Evolutionary conservation across 192 early-diverging fungal species (phyloP).

Genomic region (Linnemannia schmuckeri): DNA sequence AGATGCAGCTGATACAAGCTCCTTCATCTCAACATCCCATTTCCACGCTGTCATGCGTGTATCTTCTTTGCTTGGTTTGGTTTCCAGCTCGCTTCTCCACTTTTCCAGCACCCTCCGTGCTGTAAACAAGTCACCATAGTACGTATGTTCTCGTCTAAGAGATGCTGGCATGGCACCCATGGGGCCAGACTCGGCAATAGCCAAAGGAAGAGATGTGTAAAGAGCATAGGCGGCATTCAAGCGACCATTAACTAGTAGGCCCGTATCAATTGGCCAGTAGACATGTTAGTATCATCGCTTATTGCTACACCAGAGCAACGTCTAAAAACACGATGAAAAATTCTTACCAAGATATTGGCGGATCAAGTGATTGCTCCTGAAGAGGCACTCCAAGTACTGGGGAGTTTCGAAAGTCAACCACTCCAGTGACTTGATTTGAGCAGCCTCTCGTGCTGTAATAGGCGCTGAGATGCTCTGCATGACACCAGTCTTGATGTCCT

Average conservation of each 20-base stretch:
- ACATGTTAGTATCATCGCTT: background rate
- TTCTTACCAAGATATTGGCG: slow-evolving; percentile 33
- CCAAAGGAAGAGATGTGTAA: slow-evolving; percentile 27
- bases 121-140: slow-evolving; percentile 35
- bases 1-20: background rate
- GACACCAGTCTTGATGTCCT: slow-evolving; percentile 11
- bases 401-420: slow-evolving; percentile 35
- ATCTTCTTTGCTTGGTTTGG: background rate
- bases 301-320: background rate
- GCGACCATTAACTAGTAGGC: slow-evolving; percentile 21
- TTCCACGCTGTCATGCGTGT: slow-evolving; percentile 3
- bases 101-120: slow-evolving; percentile 27
- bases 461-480: slow-evolving; percentile 13
- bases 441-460: slow-evolving; percentile 4
- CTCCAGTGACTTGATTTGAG: slow-evolving; percentile 25
- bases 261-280: background rate
- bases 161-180: background rate
- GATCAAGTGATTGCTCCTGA: slow-evolving; percentile 31
- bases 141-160: slow-evolving; percentile 24
- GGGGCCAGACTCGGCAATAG: slow-evolving; percentile 15
- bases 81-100: slow-evolving; percentile 13
- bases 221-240: slow-evolving; percentile 34
- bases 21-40: slow-evolving; percentile 34
- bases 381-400: slow-evolving; percentile 33
- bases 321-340: background rate